Conservation (phyloP, 2,329 filamentous ascomycete genomes). For the Aureobasidium leucospermi region DNA sequence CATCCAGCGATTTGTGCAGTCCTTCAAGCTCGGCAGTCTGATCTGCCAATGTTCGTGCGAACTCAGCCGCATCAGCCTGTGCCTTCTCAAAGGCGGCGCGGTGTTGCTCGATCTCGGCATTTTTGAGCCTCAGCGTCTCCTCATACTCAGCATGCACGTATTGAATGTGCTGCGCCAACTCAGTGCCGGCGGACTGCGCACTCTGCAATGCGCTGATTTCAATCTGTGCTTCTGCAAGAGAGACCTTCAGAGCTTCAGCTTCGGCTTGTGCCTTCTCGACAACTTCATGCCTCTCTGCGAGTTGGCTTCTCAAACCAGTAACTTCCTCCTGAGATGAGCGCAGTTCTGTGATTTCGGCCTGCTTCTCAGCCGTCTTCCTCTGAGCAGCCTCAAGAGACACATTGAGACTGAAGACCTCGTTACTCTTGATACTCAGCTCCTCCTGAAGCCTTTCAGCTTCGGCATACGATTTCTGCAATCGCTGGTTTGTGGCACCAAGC, state of each 20-base stretch:
- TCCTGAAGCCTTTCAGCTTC: not conserved
- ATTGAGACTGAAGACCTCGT: not conserved
- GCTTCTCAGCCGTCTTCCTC: not conserved
- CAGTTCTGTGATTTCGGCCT: conserved; percentile 1
- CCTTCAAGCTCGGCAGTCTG: conserved; percentile 4
- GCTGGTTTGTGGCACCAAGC: not conserved
- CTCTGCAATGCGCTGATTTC: not conserved
- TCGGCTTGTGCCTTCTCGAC: conserved; percentile 1
- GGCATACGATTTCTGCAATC: conserved; percentile 1
- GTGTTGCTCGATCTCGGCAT: conserved; percentile 14
- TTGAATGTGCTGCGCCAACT: not conserved
- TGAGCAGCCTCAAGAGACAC: not conserved
- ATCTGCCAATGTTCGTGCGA: not conserved
- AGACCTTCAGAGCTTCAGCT: not conserved
- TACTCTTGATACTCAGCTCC: not conserved
- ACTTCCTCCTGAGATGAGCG: not conserved
- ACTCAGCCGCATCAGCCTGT: not conserved
- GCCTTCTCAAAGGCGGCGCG: conserved; percentile 7
- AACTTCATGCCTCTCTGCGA: not conserved
- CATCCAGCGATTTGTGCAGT: not conserved
- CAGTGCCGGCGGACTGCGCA: not conserved
- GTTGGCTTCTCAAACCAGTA: not conserved
- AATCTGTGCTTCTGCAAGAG: not conserved
- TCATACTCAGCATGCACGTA: conserved; percentile 7
- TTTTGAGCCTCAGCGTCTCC: conserved; percentile 3